These are phyloP conservation scores for Phaffomyces antillensis DNA, from an alignment of 805 yeast species.

Conservation along the genomic window DNA sequence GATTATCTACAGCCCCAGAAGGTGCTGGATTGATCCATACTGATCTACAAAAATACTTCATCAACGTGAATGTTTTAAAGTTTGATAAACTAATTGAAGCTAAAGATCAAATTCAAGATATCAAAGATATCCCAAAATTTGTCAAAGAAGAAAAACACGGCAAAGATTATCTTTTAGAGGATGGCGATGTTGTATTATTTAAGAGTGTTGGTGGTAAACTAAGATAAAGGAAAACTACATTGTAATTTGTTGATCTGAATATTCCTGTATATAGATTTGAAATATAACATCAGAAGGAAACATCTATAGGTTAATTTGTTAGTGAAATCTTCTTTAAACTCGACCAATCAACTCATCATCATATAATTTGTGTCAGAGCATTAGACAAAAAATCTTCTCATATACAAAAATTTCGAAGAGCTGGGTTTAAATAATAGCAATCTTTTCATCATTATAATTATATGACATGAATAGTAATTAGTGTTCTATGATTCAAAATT, in stretches of 20 bases:
- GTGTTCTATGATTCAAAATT: too few relatives aligned
- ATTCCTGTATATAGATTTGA: background rate
- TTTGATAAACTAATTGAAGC: constrained; percentile 44
- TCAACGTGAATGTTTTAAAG: constrained; percentile 68
- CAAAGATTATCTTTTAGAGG: constrained; percentile 71
- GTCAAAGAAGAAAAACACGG: constrained; percentile 45
- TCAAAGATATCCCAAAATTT: constrained; percentile 26
- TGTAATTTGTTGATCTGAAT: background rate
- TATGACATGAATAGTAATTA: too few relatives aligned
- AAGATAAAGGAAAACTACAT: constrained; percentile 12
- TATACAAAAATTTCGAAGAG: constrained; percentile 25
- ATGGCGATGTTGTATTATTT: constrained; percentile 74
- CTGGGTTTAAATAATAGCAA: constrained; percentile 23
- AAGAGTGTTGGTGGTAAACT: constrained; percentile 64
- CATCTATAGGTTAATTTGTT: background rate
- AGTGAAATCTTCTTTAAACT: background rate
- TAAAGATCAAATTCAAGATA: constrained; percentile 10
- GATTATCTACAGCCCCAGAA: constrained; percentile 72
- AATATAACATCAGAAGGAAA: too few relatives aligned
- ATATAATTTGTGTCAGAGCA: constrained; percentile 18
- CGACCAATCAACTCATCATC: background rate
- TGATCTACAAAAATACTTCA: constrained; percentile 74
- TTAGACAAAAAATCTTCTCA: constrained; percentile 23
- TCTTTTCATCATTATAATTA: constrained; percentile 22
- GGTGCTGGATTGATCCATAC: constrained; percentile 91